phyloP scores from a whole-genome alignment of 176 grass and related monocot genomes.

The Puya raimondii region DNA sequence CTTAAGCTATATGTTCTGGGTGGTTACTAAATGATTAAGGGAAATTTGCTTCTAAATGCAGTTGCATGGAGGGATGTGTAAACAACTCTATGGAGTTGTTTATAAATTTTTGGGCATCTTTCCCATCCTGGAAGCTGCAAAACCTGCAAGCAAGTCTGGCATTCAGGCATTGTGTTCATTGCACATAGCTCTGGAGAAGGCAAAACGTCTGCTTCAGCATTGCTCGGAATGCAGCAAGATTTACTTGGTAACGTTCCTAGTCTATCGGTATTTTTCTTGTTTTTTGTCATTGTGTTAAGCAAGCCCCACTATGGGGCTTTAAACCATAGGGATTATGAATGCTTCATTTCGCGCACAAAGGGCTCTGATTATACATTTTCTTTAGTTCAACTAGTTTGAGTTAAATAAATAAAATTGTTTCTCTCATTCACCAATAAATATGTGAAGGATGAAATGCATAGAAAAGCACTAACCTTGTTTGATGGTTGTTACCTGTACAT shows the following conservation, averaged over 20 bases:
- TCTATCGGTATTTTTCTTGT: not conserved
- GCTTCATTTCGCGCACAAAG: too few species aligned
- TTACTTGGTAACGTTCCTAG: constrained; percentile 60
- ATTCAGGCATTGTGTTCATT: constrained; percentile 58
- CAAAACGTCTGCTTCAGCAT: constrained; percentile 58
- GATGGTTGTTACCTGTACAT: too few species aligned
- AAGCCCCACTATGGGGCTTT: too few species aligned
- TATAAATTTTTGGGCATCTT: constrained; percentile 46
- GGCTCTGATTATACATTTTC: too few species aligned
- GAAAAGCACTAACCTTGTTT: too few species aligned
- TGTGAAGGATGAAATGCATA: too few species aligned
- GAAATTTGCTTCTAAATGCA: constrained; percentile 24
- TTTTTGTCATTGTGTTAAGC: not conserved
- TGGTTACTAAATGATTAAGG: constrained; percentile 9
- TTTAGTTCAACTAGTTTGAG: too few species aligned
- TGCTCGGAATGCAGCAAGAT: constrained; percentile 87
- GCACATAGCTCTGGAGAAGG: constrained; percentile 46
- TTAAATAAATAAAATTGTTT: not conserved
- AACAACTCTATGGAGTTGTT: constrained; percentile 45
- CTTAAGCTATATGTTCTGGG: not conserved
- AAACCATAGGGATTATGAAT: too few species aligned
- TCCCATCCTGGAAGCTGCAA: constrained; percentile 46
- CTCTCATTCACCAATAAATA: constrained; percentile 4
- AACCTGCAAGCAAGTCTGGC: constrained; percentile 38
- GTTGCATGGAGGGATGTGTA: constrained; percentile 75